Evolutionary conservation across 441 rosid species (phyloP).

Genomic region (Erysimum pusillum): DNA sequence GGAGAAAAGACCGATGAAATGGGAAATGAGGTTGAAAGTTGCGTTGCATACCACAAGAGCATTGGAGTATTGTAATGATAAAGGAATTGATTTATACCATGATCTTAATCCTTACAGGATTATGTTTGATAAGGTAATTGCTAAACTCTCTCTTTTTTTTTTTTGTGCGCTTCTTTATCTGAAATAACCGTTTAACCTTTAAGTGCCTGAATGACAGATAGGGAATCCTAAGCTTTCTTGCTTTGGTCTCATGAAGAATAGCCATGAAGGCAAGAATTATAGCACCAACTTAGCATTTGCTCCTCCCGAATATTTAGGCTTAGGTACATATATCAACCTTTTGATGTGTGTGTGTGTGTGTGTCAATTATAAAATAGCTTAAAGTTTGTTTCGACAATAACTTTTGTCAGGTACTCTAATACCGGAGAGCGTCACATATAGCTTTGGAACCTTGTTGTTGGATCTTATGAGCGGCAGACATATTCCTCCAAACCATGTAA

Average conservation of each 20-base stretch:
- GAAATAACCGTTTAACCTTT: background rate
- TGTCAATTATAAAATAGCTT: background rate
- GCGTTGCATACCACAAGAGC: constrained; percentile 45
- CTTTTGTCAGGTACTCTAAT: constrained; percentile 38
- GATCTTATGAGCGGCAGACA: constrained; percentile 47
- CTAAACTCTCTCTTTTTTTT: too few species aligned
- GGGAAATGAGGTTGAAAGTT: constrained; percentile 43
- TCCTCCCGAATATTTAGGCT: constrained; percentile 42
- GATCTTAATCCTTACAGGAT: constrained; percentile 44
- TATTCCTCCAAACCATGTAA: constrained; percentile 48
- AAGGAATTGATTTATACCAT: constrained; percentile 40
- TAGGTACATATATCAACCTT: constrained; percentile 34
- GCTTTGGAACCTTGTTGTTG: constrained; percentile 45
- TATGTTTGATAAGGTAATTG: constrained; percentile 42
- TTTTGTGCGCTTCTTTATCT: constrained; percentile 4
- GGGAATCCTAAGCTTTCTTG: constrained; percentile 47
- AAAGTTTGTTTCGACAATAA: background rate
- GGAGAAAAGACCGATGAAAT: constrained; percentile 48
- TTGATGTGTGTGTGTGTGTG: constrained; percentile 21
- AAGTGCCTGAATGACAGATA: constrained; percentile 23
- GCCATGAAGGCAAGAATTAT: constrained; percentile 22
- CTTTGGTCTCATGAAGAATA: constrained; percentile 46
- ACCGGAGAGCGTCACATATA: constrained; percentile 45
- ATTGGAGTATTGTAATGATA: constrained; percentile 39
- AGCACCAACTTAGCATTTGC: constrained; percentile 48